phyloP scores from a whole-genome alignment of 768 basidiomycete genomes.

The Rhizopogon vulgaris region DNA sequence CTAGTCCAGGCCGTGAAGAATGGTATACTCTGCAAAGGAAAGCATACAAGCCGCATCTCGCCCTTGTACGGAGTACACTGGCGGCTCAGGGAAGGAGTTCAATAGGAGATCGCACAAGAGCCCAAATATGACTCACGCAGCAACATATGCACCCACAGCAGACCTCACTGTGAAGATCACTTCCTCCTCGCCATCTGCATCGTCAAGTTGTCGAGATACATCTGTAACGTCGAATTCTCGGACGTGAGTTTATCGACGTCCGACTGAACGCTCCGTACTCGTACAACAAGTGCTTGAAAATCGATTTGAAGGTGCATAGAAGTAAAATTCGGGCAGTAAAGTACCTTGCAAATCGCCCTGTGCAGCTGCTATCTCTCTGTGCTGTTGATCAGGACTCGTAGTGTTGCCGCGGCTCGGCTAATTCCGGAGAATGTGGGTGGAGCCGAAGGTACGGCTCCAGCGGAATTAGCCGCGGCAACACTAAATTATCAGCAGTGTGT shows the following conservation, averaged over 20 bases:
- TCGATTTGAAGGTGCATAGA: neutral
- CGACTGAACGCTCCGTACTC: constrained; percentile 63
- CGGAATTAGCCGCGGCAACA: too few relatives aligned
- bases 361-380: constrained; percentile 67
- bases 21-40: too few relatives aligned
- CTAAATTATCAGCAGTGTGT: too few relatives aligned
- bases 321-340: neutral
- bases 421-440: too few relatives aligned
- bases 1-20: too few relatives aligned
- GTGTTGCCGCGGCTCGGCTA: too few relatives aligned
- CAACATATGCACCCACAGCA: neutral
- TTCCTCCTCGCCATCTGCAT: constrained; percentile 80
- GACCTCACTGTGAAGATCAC: constrained; percentile 22
- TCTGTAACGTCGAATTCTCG: constrained; percentile 77
- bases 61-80: too few relatives aligned
- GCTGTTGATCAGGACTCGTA: constrained; percentile 3
- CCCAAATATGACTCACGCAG: too few relatives aligned
- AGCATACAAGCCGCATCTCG: too few relatives aligned
- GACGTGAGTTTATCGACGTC: constrained; percentile 79
- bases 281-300: constrained; percentile 52
- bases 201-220: constrained; percentile 87
- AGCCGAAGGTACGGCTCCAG: too few relatives aligned
- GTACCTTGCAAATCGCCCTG: constrained; percentile 77
- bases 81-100: neutral
- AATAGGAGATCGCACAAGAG: neutral